Evolutionary conservation across 257 asterid genomes (phyloP).

Genomic region (Nicotiana benthamiana): DNA sequence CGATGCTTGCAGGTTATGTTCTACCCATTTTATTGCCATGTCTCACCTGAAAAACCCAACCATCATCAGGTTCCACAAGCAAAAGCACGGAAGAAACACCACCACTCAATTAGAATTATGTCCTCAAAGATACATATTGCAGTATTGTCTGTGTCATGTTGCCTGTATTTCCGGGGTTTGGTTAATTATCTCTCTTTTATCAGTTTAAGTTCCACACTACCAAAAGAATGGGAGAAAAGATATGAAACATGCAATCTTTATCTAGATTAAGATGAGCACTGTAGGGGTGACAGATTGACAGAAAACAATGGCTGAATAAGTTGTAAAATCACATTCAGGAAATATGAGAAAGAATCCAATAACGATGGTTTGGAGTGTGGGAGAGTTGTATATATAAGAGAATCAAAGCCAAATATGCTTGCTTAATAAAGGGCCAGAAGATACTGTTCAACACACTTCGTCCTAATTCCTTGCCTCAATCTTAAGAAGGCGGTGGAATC

Average conservation of each 20-base stretch:
- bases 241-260: not conserved
- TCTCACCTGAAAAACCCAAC: not conserved
- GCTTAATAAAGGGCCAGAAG: not conserved
- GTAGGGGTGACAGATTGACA: not conserved
- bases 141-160: not conserved
- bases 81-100: not conserved
- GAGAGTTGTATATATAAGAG: not conserved
- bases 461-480: not conserved
- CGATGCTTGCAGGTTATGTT: not conserved
- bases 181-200: not conserved
- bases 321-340: not conserved
- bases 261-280: not conserved
- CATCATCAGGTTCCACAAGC: not conserved
- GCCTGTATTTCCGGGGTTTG: not conserved
- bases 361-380: not conserved
- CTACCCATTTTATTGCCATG: not conserved
- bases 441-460: not conserved
- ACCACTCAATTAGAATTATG: not conserved
- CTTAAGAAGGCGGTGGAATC: not conserved
- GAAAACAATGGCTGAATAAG: not conserved
- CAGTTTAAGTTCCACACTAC: not conserved
- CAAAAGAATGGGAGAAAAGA: not conserved
- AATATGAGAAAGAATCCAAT: not conserved
- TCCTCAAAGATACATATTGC: not conserved
- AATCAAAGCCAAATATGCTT: not conserved